Conservation (phyloP, 2,329 filamentous ascomycete genomes). For the Arthrobotrys conoides region DNA sequence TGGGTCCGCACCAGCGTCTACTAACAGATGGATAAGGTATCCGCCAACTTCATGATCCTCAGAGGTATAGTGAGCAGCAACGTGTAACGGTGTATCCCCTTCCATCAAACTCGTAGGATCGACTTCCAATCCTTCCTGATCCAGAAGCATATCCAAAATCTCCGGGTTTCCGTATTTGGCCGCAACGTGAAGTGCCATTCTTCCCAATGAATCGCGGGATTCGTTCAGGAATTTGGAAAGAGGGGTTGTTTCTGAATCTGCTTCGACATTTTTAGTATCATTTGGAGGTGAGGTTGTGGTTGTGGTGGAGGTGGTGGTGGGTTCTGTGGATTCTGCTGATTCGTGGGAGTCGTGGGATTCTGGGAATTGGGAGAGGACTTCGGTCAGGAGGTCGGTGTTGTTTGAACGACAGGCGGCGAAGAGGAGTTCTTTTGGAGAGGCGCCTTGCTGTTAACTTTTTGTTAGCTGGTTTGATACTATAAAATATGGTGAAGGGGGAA, state of each 20-base stretch:
- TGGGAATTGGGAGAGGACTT: constrained; percentile 74
- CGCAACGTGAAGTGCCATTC: constrained; percentile 90
- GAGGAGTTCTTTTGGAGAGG: constrained; percentile 85
- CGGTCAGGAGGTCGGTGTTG: constrained; percentile 86
- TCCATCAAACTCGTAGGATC: constrained; percentile 81
- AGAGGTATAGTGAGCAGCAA: constrained; percentile 76
- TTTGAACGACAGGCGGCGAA: constrained; percentile 94
- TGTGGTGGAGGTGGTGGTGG: background rate
- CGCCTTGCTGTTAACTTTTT: constrained; percentile 75
- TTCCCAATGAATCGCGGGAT: constrained; percentile 86
- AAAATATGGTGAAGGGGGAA: background rate
- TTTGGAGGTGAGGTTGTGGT: constrained; percentile 65
- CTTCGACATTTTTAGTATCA: constrained; percentile 66
- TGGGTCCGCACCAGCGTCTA: constrained; percentile 81
- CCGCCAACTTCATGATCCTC: constrained; percentile 76
- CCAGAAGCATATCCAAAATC: constrained; percentile 83
- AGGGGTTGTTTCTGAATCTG: constrained; percentile 68
- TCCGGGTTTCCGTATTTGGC: constrained; percentile 89
- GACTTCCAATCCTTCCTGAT: constrained; percentile 87
- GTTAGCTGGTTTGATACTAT: background rate
- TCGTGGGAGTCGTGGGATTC: background rate
- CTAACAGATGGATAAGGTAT: constrained; percentile 81
- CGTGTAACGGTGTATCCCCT: constrained; percentile 83
- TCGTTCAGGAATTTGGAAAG: constrained; percentile 82
- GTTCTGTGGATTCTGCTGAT: background rate